A percentile compares a stretch with the other conserved stretches of the same genome.
Evolutionary conservation across 2,329 filamentous ascomycete species (phyloP).

Genomic region (Septoria petroselini): DNA sequence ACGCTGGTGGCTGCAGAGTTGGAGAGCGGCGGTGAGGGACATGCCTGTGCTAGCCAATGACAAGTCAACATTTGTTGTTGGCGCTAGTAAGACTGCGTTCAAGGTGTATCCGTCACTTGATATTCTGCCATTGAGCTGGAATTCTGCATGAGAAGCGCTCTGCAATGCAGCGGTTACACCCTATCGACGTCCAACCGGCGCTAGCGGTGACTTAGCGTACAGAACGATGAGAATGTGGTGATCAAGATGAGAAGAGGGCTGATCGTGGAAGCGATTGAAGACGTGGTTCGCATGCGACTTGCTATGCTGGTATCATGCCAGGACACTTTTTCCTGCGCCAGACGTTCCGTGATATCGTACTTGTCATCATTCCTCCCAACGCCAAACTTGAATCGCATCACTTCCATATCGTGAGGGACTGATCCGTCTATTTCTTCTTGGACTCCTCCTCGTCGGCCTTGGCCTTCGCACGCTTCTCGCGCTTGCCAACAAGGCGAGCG

Average conservation of each 20-base stretch:
- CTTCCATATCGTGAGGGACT: constrained; percentile 16
- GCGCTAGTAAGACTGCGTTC: too few relatives aligned
- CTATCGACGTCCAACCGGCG: too few relatives aligned
- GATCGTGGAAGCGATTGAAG: constrained; percentile 27
- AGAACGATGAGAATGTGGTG: too few relatives aligned
- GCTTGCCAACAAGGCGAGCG: constrained; percentile 73
- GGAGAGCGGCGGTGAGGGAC: too few relatives aligned
- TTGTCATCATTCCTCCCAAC: constrained; percentile 24
- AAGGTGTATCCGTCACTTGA: too few relatives aligned
- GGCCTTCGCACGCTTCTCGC: constrained; percentile 90
- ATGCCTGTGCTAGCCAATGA: too few relatives aligned
- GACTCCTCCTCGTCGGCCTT: constrained; percentile 75
- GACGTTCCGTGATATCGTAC: constrained; percentile 24
- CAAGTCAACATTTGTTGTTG: too few relatives aligned
- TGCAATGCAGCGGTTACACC: too few relatives aligned
- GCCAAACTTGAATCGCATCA: constrained; percentile 28
- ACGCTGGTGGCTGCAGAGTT: too few relatives aligned
- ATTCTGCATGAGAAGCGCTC: too few relatives aligned
- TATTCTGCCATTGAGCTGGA: too few relatives aligned
- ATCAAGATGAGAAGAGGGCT: background rate
- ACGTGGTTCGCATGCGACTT: constrained; percentile 25
- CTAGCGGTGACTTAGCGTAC: too few relatives aligned
- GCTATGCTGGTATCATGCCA: constrained; percentile 27
- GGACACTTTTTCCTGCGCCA: constrained; percentile 24
- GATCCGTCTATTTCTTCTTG: constrained; percentile 71